Conservation (phyloP, 2,329 filamentous ascomycete species). For the Plectosphaerella cucumerina region DNA sequence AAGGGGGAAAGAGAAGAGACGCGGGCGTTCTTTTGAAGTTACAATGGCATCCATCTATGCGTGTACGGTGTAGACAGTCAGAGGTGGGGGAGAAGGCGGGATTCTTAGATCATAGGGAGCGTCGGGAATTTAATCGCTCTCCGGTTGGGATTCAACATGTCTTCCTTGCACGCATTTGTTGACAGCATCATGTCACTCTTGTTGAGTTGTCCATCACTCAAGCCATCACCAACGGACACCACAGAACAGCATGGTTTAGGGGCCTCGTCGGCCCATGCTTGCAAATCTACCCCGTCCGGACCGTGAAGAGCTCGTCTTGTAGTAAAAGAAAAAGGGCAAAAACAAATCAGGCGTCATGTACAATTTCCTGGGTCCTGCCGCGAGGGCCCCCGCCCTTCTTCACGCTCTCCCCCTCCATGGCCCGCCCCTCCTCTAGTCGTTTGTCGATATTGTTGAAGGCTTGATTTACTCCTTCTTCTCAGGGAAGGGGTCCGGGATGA, state of each 20-base stretch:
- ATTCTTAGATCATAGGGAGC: too few relatives aligned
- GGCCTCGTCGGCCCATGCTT: conserved; percentile 3
- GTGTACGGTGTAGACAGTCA: too few relatives aligned
- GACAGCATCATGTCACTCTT: not conserved
- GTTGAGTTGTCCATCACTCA: too few relatives aligned
- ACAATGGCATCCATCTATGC: too few relatives aligned
- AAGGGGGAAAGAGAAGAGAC: not conserved
- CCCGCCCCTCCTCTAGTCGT: not conserved
- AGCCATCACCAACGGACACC: too few relatives aligned
- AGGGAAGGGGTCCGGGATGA: conserved; percentile 72
- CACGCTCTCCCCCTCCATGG: conserved; percentile 22
- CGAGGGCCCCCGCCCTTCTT: conserved; percentile 50
- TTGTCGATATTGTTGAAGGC: conserved; percentile 2
- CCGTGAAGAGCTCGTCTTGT: conserved; percentile 15
- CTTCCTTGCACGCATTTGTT: not conserved
- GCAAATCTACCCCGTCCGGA: conserved; percentile 10
- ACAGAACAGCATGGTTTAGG: too few relatives aligned
- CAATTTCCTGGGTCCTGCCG: conserved; percentile 14
- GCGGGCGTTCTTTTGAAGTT: not conserved
- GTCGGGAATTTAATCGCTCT: not conserved
- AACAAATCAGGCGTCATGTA: conserved; percentile 27
- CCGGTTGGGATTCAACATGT: too few relatives aligned
- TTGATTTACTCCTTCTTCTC: conserved; percentile 46
- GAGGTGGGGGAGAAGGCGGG: too few relatives aligned
- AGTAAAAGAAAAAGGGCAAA: conserved; percentile 14